Evolutionary conservation across 495 filamentous ascomycete species (phyloP), one percentile per base, ranked within the genome.

Genomic region (Baudoinia panamericana): DNA sequence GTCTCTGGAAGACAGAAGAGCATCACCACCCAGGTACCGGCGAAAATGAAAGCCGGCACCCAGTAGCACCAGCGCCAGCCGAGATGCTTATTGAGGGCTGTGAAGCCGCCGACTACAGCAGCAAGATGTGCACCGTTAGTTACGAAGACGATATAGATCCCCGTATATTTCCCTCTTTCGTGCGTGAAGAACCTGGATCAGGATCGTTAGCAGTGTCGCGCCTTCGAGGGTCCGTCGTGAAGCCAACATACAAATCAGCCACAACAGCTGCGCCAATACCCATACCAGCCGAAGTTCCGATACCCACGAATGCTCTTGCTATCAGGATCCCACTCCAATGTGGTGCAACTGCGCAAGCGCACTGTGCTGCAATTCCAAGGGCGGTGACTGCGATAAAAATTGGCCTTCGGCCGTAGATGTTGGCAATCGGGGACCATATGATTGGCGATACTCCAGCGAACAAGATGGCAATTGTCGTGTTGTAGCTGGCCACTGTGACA

Each of bases 111-210:
- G 12, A 46, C 34, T n/a, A 51, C 13, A 0, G 42, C 27, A 3
- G 47, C 47, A 5, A 44, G 11, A 19, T 51, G 43, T 16, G 43
- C 46, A 3, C 36, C 36, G 22, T 51, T 51, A 19, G 47, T 51
- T 1, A 50, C 21, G 35, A 63, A 63, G 40, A 56, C 55, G 50
- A 58, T 63, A 34, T 58, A 65, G 26, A 63, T 20, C 18, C 63
- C 60, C 53, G 63, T 62, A 18, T 28, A 39, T 13, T 29, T 29
- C 13, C 36, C 36, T 25, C 36, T n/a, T 13, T 39, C 36, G 17
- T 39, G 23, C 24, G 30, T 16, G 22, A 39, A 39, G 16, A 37
- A 15, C n/a, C n/a, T n/a, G n/a, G n/a, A n/a, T n/a, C n/a, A n/a
- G n/a, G n/a, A n/a, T n/a, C n/a, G n/a, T n/a, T n/a, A n/a, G n/a